phyloP scores from a whole-genome alignment of 371 early-diverging fungal species.

The Mucor irregularis region DNA sequence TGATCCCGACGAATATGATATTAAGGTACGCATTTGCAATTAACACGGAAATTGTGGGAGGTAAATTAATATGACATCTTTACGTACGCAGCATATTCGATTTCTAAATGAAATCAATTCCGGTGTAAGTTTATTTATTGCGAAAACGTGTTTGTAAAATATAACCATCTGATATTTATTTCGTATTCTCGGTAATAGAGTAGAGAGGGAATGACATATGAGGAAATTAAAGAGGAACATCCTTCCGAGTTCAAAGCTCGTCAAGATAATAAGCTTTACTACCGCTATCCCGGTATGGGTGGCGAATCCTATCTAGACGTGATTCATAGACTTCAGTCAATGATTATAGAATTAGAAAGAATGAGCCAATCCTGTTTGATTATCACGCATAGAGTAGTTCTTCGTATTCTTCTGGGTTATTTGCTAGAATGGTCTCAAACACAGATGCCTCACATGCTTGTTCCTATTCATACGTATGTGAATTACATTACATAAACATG shows the following conservation, averaged over 20 bases:
- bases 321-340: conserved; percentile 77
- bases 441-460: conserved; percentile 66
- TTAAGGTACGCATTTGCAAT: conserved; percentile 38
- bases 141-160: not conserved
- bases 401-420: conserved; percentile 79
- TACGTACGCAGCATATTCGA: conserved; percentile 65
- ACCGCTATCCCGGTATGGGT: conserved; percentile 85
- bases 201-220: conserved; percentile 59
- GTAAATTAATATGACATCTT: too few species aligned
- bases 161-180: not conserved
- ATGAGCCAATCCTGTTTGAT: conserved; percentile 75
- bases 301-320: conserved; percentile 87
- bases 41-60: too few species aligned
- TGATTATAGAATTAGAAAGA: conserved; percentile 86
- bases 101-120: conserved; percentile 85
- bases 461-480: conserved; percentile 53
- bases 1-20: conserved; percentile 70
- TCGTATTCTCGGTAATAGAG: conserved; percentile 11
- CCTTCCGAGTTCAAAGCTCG: conserved; percentile 71
- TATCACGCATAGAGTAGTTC: conserved; percentile 72
- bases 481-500: not conserved
- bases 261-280: conserved; percentile 71
- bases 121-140: conserved; percentile 51
- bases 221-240: conserved; percentile 65
- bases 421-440: conserved; percentile 70